Evolutionary conservation across 345 rosid species (phyloP).

Genomic region (Viola odorata): DNA sequence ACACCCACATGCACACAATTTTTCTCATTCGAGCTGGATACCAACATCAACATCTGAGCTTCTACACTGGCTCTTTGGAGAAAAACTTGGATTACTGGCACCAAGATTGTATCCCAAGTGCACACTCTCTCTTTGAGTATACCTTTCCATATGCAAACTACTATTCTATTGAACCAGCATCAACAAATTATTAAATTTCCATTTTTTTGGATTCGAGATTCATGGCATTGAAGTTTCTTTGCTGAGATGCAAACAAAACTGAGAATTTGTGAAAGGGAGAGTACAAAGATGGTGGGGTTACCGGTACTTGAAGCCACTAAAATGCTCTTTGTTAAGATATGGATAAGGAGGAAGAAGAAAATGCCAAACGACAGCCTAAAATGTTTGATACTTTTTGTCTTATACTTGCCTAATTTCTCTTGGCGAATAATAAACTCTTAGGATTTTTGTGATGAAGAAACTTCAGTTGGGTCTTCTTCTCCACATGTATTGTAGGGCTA

Average conservation of each 20-base stretch:
- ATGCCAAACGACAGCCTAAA: slow-evolving; percentile 12
- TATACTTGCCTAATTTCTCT: slow-evolving; percentile 2
- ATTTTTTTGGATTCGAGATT: neutral
- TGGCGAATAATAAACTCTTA: slow-evolving; percentile 7
- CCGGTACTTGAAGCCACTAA: slow-evolving; percentile 34
- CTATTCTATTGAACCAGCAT: neutral
- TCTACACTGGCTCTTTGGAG: slow-evolving; percentile 10
- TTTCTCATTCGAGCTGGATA: too few relatives aligned
- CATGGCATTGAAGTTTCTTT: slow-evolving; percentile 5
- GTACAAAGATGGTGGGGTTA: slow-evolving; percentile 1
- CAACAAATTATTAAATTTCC: neutral
- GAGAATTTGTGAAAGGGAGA: slow-evolving; percentile 17
- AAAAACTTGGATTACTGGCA: slow-evolving; percentile 14
- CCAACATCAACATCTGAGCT: slow-evolving; percentile 43
- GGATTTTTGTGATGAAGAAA: slow-evolving; percentile 7
- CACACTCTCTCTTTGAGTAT: slow-evolving; percentile 34
- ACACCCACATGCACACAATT: too few relatives aligned
- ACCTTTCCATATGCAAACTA: slow-evolving; percentile 23
- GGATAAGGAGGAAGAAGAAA: slow-evolving; percentile 16
- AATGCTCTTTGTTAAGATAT: slow-evolving; percentile 9
- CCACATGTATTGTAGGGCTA: too few relatives aligned
- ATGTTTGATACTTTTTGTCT: slow-evolving; percentile 17
- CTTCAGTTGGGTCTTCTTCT: neutral
- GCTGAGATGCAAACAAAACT: neutral
- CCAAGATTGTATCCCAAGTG: slow-evolving; percentile 28